Evolutionary conservation across 73 alveolate species (phyloP).

Genomic region (Stentor coeruleus): DNA sequence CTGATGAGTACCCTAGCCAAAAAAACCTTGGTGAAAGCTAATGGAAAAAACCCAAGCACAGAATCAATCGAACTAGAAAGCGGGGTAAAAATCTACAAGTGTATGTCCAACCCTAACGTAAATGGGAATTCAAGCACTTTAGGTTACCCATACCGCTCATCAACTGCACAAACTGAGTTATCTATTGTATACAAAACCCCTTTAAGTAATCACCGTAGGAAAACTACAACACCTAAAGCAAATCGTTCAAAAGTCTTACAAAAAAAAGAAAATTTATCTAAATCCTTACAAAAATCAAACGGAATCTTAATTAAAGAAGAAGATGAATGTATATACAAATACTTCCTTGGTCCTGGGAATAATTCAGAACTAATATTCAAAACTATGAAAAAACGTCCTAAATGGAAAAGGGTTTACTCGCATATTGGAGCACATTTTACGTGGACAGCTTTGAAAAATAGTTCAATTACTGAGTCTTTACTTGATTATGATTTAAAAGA

Average conservation of each 20-base stretch:
- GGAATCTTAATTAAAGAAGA: neutral
- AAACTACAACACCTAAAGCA: neutral
- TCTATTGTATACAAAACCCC: neutral
- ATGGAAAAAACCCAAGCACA: neutral
- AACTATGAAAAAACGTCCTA: neutral
- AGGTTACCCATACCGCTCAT: neutral
- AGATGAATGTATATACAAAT: neutral
- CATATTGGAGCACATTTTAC: neutral
- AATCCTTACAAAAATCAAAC: neutral
- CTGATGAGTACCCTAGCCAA: too few relatives aligned
- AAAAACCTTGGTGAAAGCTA: too few relatives aligned
- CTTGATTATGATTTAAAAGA: neutral
- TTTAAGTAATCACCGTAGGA: neutral
- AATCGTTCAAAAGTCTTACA: neutral
- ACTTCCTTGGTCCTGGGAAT: slow-evolving; percentile 4
- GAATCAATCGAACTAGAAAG: neutral
- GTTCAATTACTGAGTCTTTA: neutral
- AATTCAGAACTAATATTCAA: neutral
- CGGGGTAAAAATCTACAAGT: neutral
- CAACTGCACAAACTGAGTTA: neutral
- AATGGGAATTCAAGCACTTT: neutral
- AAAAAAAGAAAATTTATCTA: neutral
- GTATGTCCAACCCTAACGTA: slow-evolving; percentile 2
- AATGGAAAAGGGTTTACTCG: neutral
- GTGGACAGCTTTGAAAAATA: neutral